Evolutionary conservation across 768 basidiomycete species (phyloP).

Genomic region (Clitopilus hobsonii): DNA sequence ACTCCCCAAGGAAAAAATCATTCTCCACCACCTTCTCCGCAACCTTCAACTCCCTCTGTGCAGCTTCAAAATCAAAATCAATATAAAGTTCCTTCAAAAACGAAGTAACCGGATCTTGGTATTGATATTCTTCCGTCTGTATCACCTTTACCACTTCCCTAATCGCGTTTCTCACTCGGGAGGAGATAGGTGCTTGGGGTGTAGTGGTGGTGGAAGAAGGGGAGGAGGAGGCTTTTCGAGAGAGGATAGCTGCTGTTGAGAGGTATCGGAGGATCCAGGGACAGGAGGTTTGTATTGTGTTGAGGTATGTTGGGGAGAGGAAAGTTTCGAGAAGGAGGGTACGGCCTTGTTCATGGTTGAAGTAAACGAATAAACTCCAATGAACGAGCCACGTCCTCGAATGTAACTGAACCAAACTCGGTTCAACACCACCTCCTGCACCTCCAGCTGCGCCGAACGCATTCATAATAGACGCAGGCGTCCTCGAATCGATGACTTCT

Average conservation of each 20-base stretch:
- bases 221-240: conserved; percentile 67
- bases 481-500: conserved; percentile 83
- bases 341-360: conserved; percentile 90
- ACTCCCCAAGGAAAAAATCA: conserved; percentile 92
- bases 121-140: conserved; percentile 83
- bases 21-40: conserved; percentile 82
- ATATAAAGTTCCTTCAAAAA: conserved; percentile 93
- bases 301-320: conserved; percentile 94
- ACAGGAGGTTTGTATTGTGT: conserved; percentile 94
- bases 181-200: conserved; percentile 42
- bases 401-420: conserved; percentile 84
- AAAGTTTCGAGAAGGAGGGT: conserved; percentile 94
- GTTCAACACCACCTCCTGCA: conserved; percentile 43
- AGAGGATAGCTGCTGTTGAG: conserved; percentile 88
- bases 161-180: conserved; percentile 84
- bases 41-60: conserved; percentile 73
- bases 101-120: conserved; percentile 82
- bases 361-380: conserved; percentile 98
- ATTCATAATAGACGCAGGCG: conserved; percentile 39
- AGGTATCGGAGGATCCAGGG: conserved; percentile 96
- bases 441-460: conserved; percentile 22
- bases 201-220: conserved; percentile 39
- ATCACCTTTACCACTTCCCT: conserved; percentile 84
- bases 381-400: conserved; percentile 95
- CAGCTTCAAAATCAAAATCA: conserved; percentile 95